Percentiles rank a stretch among this genome's conserved stretches.
phyloP scores from a whole-genome alignment of 192 early-diverging fungal genomes.

The Rhizophagus clarus region DNA sequence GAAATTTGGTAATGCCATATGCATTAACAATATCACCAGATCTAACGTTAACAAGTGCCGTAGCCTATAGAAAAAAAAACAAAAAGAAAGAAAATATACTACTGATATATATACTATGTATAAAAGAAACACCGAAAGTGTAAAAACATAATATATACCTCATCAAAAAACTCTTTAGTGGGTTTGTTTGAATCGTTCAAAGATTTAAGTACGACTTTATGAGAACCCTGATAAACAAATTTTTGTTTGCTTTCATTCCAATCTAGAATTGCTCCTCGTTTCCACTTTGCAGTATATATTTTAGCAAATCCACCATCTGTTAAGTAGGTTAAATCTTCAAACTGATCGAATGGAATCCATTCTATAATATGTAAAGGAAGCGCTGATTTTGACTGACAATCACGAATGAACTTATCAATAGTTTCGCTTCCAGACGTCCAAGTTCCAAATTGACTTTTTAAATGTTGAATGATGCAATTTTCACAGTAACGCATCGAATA shows the following conservation, averaged over 20 bases:
- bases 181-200: not conserved
- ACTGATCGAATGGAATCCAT: conserved; percentile 20
- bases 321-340: not conserved
- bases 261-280: conserved; percentile 1
- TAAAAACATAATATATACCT: not conserved
- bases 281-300: conserved; percentile 19
- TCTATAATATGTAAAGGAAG: conserved; percentile 13
- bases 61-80: not conserved
- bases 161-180: not conserved
- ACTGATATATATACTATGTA: not conserved
- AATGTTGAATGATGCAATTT: conserved; percentile 8
- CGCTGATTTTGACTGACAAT: conserved; percentile 7
- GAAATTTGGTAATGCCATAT: conserved; percentile 4
- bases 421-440: conserved; percentile 3
- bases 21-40: conserved; percentile 12
- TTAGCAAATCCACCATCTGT: conserved; percentile 6
- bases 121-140: not conserved
- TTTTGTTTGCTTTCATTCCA: not conserved
- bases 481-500: conserved; percentile 18
- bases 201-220: conserved; percentile 15
- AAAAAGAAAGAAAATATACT: not conserved
- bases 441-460: not conserved
- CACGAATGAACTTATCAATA: conserved; percentile 14
- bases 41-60: not conserved
- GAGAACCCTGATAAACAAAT: not conserved